Evolutionary conservation across 495 filamentous ascomycete species (phyloP), one percentile per base, ranked within the genome.

Genomic region (Annulohypoxylon moriforme): DNA sequence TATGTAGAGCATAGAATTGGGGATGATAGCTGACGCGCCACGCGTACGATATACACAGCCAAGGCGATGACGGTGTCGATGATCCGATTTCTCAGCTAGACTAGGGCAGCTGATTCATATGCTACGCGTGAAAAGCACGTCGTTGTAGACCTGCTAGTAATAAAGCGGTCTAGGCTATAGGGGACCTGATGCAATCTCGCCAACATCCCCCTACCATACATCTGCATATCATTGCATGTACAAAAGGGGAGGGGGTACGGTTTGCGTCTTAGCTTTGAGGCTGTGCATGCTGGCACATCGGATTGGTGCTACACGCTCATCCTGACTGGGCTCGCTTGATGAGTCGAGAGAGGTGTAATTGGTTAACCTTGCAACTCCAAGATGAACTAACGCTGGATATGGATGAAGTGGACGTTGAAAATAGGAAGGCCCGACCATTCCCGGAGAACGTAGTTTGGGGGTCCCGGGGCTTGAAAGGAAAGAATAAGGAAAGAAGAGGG

Each of bases 271-370:
- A 60, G 68, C 20, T 29, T 60, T 64, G 72, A 67, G 72, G 72
- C 72, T 74, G 72, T 74, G 72, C 72, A 74, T 11, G 27, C 68
- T 47, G 59, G 72, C 72, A 74, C 16, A 29, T 72, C 42, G 60
- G 64, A 64, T 58, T 18, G 58, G 14, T 36, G 16, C 55, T 71
- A 49, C 46, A 49, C 22, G 52, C 47, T 16, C 42, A 69, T 64
- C 52, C 60, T 69, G 60, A 18, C 13, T 24, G 22, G 29, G 1
- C 40, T 58, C 38, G 52, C 40, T 58, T 47, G 27, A 29, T 62
- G 50, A 3, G n/a, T 36, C 20, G 24, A 33, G 18, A 10, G 31
- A 42, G 25, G 1, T 40, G n/a, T 67, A 44, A 67, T 67, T 67
- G 64, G 64, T 4, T 50, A 29, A 22, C 4, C 4, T 6, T 33